These are phyloP conservation scores for Leccinum imitatum DNA, from an alignment of 768 basidiomycete genomes.

Conservation along the genomic window DNA sequence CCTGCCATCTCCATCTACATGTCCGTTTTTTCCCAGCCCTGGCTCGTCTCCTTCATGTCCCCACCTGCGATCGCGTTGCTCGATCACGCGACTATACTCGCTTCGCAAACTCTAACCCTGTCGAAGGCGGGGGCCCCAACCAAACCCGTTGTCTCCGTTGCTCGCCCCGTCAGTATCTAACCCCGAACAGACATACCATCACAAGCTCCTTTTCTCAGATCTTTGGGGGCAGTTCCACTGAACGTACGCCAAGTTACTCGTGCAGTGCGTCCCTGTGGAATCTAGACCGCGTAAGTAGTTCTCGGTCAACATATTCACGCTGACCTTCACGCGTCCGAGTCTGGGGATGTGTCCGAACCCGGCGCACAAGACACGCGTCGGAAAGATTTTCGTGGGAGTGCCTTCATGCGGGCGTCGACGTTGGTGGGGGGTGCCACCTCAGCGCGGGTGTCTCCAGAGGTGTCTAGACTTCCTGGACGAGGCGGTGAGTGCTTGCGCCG, in stretches of 20 bases:
- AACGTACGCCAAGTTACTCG: conserved; percentile 25
- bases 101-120: conserved; percentile 5
- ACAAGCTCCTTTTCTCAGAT: too few species aligned
- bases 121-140: not conserved
- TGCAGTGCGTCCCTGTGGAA: conserved; percentile 29
- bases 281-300: conserved; percentile 26
- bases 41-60: not conserved
- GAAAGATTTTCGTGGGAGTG: conserved; percentile 66
- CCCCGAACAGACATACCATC: too few species aligned
- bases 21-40: not conserved
- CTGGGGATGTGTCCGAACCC: conserved; percentile 50
- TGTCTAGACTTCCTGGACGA: conserved; percentile 61
- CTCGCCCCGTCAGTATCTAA: too few species aligned
- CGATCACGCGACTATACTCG: conserved; percentile 11
- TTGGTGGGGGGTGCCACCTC: conserved; percentile 39
- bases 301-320: conserved; percentile 9
- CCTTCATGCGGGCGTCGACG: conserved; percentile 45
- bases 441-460: conserved; percentile 61
- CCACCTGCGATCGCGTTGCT: conserved; percentile 11
- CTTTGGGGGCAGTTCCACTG: conserved; percentile 7
- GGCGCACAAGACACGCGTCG: conserved; percentile 43
- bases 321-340: not conserved
- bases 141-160: conserved; percentile 16
- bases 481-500: not conserved
- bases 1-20: conserved; percentile 32